Percentiles rank a stretch among this genome's conserved stretches.
Evolutionary conservation across 2,329 filamentous ascomycete genomes (phyloP).

Genomic region (Alternaria ethzedia): DNA sequence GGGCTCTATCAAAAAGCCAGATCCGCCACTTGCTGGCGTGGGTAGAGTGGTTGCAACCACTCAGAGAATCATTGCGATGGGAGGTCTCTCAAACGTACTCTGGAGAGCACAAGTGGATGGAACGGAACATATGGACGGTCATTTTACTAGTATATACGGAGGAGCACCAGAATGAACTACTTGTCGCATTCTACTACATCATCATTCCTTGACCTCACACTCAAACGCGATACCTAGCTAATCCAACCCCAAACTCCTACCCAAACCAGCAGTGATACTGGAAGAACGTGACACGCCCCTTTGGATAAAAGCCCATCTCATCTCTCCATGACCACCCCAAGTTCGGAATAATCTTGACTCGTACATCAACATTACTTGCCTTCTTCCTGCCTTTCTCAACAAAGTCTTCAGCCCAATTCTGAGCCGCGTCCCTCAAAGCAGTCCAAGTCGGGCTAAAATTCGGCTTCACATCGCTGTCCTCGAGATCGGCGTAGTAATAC

Average conservation of each 20-base stretch:
- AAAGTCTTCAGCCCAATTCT: background rate
- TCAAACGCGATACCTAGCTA: background rate
- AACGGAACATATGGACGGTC: background rate
- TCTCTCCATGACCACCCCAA: accelerated
- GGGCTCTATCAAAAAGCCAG: background rate
- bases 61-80: accelerated
- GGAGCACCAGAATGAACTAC: background rate
- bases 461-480: background rate
- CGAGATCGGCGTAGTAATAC: background rate
- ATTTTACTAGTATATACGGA: background rate
- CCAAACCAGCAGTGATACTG: background rate
- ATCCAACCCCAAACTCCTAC: background rate
- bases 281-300: background rate
- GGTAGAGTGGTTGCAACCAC: background rate
- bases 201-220: accelerated
- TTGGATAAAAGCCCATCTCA: background rate
- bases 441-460: background rate
- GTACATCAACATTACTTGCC: background rate
- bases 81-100: background rate
- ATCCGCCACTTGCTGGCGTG: background rate
- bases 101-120: background rate
- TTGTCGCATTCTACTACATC: background rate
- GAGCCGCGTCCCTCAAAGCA: background rate
- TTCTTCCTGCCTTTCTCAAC: background rate
- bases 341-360: background rate